Evolutionary conservation across 495 filamentous ascomycete species (phyloP), one percentile per base, ranked within the genome.

Genomic region (Emericellopsis terricola): DNA sequence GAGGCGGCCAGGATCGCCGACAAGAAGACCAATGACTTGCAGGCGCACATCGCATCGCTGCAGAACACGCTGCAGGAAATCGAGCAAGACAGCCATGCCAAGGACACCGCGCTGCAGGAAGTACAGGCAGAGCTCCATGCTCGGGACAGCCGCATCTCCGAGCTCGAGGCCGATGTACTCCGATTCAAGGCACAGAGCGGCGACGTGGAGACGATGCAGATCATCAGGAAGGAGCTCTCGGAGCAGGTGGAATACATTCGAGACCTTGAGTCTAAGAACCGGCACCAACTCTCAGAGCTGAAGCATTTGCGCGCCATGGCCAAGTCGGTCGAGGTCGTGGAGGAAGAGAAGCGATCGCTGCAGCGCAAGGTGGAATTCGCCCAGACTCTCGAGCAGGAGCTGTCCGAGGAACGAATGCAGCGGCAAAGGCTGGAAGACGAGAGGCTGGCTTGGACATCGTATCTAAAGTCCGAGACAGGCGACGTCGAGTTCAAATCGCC

Each of bases 221-320:
- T 94, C 31, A 72, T 96, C 28, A 83, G 82, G 51, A 71, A 78
- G 41, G 83, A 94, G 52, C 64, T 99, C 10, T 55, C 56, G 5
- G 86, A 94, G 28, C 89, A 96, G 45, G 80, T 96, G 16, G 67
- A 65, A 19, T 83, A 96, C 48, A 93, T 96, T 38, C 74, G 78
- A 38, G 76, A 70, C 18, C 57, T 96, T 11, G 91, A 96, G 51
- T 60, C 69, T 0, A 68, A 69, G 26, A 93, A 80, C 43, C 62
- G 85, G 19, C 79, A 91, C 32, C 86, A 92, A 44, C 50, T 59
- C n/a, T 52, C 65, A 6, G 87, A 99, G 46, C 53, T 96, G 4
- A 81, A 78, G 33, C 74, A 81, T 38, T 63, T 87, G 27, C 72
- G 83, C 11, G 76, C 82, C 46, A 49, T 75, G 14, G 74, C 81